These are phyloP conservation scores for Hymenoscyphus infarciens DNA, from an alignment of 2,329 filamentous ascomycete species.

Conservation along the genomic window DNA sequence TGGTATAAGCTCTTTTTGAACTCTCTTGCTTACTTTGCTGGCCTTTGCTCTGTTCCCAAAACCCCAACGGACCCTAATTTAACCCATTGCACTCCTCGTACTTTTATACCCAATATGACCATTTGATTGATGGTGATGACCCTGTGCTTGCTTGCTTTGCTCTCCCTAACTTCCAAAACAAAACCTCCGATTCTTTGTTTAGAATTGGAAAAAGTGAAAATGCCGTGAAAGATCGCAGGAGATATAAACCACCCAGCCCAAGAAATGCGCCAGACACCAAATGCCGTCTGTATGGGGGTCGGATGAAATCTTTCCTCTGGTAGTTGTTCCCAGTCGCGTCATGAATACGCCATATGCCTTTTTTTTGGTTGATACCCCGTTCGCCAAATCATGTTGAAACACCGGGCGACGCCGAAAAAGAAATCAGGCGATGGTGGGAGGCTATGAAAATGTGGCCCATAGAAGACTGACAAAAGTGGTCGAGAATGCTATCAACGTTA, in stretches of 20 bases:
- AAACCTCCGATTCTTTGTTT: constrained; percentile 1
- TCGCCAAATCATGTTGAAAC: constrained; percentile 32
- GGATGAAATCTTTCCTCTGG: constrained; percentile 8
- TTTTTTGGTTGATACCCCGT: constrained; percentile 36
- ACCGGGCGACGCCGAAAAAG: constrained; percentile 27
- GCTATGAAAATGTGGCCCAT: constrained; percentile 9
- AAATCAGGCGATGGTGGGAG: constrained; percentile 16
- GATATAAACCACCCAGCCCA: constrained; percentile 3
- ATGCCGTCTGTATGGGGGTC: constrained; percentile 6
- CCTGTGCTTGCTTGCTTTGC: neutral
- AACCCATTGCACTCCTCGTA: neutral
- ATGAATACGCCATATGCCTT: constrained; percentile 31
- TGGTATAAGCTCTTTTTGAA: neutral
- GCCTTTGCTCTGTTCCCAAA: too few relatives aligned
- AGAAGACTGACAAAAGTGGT: constrained; percentile 11
- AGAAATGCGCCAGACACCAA: constrained; percentile 20
- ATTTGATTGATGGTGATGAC: neutral
- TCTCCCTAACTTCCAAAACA: neutral
- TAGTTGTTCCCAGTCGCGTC: constrained; percentile 12
- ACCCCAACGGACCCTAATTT: neutral
- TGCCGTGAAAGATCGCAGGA: constrained; percentile 13
- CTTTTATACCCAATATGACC: neutral
- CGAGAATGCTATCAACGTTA: constrained; percentile 25
- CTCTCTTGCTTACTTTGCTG: too few relatives aligned
- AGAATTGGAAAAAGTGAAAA: constrained; percentile 8